phyloP scores from a whole-genome alignment of 1,139 yeast genomes.

The Eremothecium coryli region DNA sequence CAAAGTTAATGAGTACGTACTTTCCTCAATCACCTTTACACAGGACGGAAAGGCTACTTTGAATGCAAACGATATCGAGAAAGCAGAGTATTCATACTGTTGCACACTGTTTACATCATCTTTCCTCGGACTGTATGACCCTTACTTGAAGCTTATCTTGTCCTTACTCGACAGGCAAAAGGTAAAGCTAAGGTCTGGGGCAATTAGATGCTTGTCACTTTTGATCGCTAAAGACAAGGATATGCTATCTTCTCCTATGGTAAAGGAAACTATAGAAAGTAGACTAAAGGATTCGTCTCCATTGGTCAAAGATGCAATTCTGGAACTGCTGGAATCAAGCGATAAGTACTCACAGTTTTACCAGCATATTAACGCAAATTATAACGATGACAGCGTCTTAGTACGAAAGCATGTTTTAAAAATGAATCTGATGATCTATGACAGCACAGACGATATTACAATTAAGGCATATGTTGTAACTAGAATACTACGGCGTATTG shows the following conservation, averaged over 20 bases:
- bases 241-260: slow-evolving; percentile 40
- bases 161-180: slow-evolving; percentile 32
- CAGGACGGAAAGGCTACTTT: too few species aligned
- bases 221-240: slow-evolving; percentile 45
- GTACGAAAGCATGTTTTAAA: slow-evolving; percentile 58
- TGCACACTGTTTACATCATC: slow-evolving; percentile 28
- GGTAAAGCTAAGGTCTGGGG: slow-evolving; percentile 54
- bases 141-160: slow-evolving; percentile 42
- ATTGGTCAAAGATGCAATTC: slow-evolving; percentile 64
- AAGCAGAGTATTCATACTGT: slow-evolving; percentile 10
- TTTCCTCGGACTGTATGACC: slow-evolving; percentile 41
- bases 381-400: slow-evolving; percentile 49
- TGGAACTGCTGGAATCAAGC: slow-evolving; percentile 47
- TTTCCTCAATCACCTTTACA: not conserved
- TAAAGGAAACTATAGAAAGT: slow-evolving; percentile 45
- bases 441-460: slow-evolving; percentile 26
- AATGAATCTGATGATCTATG: slow-evolving; percentile 44
- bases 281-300: slow-evolving; percentile 55
- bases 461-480: slow-evolving; percentile 41
- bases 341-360: slow-evolving; percentile 45
- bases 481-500: slow-evolving; percentile 44
- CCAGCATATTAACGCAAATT: slow-evolving; percentile 36
- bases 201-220: slow-evolving; percentile 48
- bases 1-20: slow-evolving; percentile 3
- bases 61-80: not conserved